phyloP scores from a whole-genome alignment of 2,329 filamentous ascomycete species.

The Fusarium mexicanum region DNA sequence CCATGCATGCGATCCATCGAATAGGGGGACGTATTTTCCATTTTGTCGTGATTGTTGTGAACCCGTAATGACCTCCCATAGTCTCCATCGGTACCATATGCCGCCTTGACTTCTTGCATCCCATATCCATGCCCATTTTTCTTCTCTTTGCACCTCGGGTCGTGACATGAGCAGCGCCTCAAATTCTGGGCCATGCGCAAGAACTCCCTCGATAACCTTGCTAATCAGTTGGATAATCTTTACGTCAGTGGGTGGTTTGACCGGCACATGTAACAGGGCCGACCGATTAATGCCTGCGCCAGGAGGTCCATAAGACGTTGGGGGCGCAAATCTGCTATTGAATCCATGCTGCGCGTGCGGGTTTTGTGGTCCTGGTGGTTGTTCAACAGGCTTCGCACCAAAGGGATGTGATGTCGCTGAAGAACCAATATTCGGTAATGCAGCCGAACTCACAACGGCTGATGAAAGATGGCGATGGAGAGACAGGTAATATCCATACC shows the following conservation, averaged over 20 bases:
- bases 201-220: slow-evolving; percentile 81
- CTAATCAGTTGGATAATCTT: slow-evolving; percentile 86
- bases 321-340: slow-evolving; percentile 77
- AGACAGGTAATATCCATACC: slow-evolving; percentile 83
- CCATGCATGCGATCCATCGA: slow-evolving; percentile 83
- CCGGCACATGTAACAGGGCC: slow-evolving; percentile 71
- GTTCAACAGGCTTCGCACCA: slow-evolving; percentile 75
- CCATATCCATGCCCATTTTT: slow-evolving; percentile 96
- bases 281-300: slow-evolving; percentile 55
- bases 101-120: slow-evolving; percentile 81
- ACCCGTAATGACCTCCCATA: slow-evolving; percentile 87
- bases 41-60: slow-evolving; percentile 57
- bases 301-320: slow-evolving; percentile 69
- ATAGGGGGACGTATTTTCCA: slow-evolving; percentile 70
- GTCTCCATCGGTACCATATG: slow-evolving; percentile 90
- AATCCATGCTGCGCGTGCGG: slow-evolving; percentile 56
- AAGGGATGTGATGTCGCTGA: slow-evolving; percentile 72
- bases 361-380: slow-evolving; percentile 48
- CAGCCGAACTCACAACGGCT: slow-evolving; percentile 61
- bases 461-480: slow-evolving; percentile 87
- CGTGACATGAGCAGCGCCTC: slow-evolving; percentile 92
- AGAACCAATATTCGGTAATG: slow-evolving; percentile 43
- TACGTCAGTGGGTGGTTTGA: slow-evolving; percentile 80
- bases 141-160: slow-evolving; percentile 82
- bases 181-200: slow-evolving; percentile 85